Evolutionary conservation across 208 protist species (phyloP).

Genomic region (Blechomonas ayalai): DNA sequence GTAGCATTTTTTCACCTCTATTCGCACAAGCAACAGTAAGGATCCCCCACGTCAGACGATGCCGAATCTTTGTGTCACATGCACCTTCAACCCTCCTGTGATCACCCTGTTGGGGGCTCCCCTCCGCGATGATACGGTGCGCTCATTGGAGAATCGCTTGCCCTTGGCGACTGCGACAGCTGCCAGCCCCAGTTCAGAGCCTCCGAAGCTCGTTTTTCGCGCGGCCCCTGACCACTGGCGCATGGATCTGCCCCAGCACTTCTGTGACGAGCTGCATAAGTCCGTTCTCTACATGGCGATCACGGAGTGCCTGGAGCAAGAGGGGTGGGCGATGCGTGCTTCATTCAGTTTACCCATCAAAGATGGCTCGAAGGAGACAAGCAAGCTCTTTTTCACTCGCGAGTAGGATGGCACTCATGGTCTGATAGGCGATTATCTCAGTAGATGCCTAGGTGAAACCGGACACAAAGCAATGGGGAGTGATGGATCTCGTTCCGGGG

Average conservation of each 20-base stretch:
- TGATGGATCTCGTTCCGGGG: background rate
- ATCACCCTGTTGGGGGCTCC: conserved; percentile 82
- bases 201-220: conserved; percentile 66
- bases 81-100: conserved; percentile 85
- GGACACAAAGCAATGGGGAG: background rate
- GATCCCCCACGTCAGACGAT: too few relatives aligned
- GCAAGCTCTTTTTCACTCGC: conserved; percentile 84
- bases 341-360: conserved; percentile 44
- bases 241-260: conserved; percentile 86
- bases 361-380: conserved; percentile 46
- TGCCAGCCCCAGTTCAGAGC: conserved; percentile 59
- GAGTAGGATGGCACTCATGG: too few relatives aligned
- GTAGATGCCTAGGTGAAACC: too few relatives aligned
- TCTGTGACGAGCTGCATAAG: conserved; percentile 87
- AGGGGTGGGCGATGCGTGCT: conserved; percentile 83
- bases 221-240: conserved; percentile 82
- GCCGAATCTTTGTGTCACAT: conserved; percentile 89
- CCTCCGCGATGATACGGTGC: conserved; percentile 84
- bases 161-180: conserved; percentile 65
- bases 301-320: conserved; percentile 68
- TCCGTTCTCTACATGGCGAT: conserved; percentile 69
- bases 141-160: conserved; percentile 67
- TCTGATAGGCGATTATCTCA: too few relatives aligned
- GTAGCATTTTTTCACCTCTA: too few relatives aligned
- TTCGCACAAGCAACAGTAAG: too few relatives aligned